Percentiles rank a stretch among this genome's conserved stretches.
Conservation (phyloP, 2,329 filamentous ascomycete genomes). For the Hortaea werneckii region DNA sequence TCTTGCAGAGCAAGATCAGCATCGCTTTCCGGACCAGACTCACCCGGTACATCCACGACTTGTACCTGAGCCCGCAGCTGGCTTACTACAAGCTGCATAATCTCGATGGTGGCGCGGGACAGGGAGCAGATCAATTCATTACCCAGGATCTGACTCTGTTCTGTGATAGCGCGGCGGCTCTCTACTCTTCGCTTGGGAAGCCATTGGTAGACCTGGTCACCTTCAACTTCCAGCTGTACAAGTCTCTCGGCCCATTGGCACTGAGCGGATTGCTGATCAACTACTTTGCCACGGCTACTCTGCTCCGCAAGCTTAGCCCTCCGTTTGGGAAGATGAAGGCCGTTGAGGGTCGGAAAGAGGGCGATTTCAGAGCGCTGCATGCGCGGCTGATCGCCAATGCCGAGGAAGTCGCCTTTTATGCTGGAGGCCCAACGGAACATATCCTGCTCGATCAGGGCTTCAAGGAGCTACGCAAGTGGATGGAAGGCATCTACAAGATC, state of each 20-base stretch:
- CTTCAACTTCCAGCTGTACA: constrained; percentile 96
- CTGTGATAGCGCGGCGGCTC: constrained; percentile 78
- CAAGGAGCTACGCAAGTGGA: constrained; percentile 85
- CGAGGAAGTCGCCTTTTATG: constrained; percentile 96
- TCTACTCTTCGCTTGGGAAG: constrained; percentile 97
- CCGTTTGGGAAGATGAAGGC: constrained; percentile 96
- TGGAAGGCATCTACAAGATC: constrained; percentile 96
- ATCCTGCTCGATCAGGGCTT: constrained; percentile 86
- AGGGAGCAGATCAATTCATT: constrained; percentile 91
- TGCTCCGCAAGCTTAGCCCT: constrained; percentile 78
- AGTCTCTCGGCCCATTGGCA: constrained; percentile 78
- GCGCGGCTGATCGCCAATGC: constrained; percentile 90
- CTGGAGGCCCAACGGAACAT: constrained; percentile 89
- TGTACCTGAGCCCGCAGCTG: constrained; percentile 88
- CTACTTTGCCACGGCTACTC: constrained; percentile 87
- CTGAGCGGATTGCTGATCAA: constrained; percentile 79
- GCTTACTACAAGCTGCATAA: constrained; percentile 96
- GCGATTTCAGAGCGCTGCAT: constrained; percentile 86
- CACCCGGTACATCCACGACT: constrained; percentile 91
- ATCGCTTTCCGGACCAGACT: constrained; percentile 94
- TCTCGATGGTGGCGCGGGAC: constrained; percentile 82
- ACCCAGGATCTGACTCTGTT: constrained; percentile 94
- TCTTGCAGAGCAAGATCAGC: constrained; percentile 91
- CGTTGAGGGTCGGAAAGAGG: constrained; percentile 88
- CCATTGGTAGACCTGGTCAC: constrained; percentile 94